phyloP scores from a whole-genome alignment of 2,329 filamentous ascomycete genomes.

The Paraphaeosphaeria minitans region DNA sequence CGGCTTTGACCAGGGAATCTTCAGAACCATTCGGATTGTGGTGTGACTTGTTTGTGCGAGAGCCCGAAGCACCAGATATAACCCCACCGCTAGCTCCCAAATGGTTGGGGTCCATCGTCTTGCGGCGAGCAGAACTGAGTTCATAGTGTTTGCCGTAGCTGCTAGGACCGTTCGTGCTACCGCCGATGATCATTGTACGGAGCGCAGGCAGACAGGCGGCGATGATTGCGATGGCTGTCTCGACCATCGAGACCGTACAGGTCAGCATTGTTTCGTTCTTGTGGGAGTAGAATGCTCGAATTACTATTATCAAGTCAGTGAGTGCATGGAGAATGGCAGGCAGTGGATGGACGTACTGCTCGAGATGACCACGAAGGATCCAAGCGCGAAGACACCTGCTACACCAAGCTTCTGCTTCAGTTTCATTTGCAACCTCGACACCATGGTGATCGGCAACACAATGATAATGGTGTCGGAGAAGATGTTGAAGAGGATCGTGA shows the following conservation, averaged over 20 bases:
- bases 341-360: slow-evolving; percentile 21
- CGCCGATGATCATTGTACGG: slow-evolving; percentile 27
- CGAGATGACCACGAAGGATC: slow-evolving; percentile 29
- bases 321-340: neutral
- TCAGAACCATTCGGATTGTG: slow-evolving; percentile 20
- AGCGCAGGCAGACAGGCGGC: slow-evolving; percentile 46
- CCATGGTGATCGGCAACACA: slow-evolving; percentile 28
- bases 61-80: neutral
- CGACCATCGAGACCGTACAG: slow-evolving; percentile 31
- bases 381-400: slow-evolving; percentile 28
- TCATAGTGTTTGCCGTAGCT: slow-evolving; percentile 33
- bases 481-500: slow-evolving; percentile 31
- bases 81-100: slow-evolving; percentile 4
- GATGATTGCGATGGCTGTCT: slow-evolving; percentile 47
- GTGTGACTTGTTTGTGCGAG: neutral
- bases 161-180: slow-evolving; percentile 21
- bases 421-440: slow-evolving; percentile 29
- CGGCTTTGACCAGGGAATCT: slow-evolving; percentile 20
- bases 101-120: slow-evolving; percentile 14
- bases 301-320: slow-evolving; percentile 20
- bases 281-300: slow-evolving; percentile 28
- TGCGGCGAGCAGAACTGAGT: slow-evolving; percentile 23
- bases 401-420: slow-evolving; percentile 30
- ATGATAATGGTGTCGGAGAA: slow-evolving; percentile 29
- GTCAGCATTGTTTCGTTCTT: slow-evolving; percentile 30